phyloP scores from a whole-genome alignment of 2,329 filamentous ascomycete genomes.

The Thielaviopsis euricoi region DNA sequence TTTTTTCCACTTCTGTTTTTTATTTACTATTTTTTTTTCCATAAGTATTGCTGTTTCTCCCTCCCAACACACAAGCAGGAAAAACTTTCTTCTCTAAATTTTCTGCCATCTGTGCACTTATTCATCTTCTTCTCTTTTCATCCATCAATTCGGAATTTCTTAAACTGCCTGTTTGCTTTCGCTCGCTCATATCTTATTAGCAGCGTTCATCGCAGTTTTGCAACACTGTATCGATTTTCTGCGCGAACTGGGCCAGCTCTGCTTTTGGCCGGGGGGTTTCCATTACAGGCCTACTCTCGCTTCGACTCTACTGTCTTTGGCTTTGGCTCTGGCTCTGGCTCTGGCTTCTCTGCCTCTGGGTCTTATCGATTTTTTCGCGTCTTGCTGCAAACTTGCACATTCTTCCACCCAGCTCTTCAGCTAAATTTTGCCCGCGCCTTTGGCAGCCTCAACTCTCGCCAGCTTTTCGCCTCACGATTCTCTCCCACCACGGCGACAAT shows the following conservation, averaged over 20 bases:
- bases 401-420: constrained; percentile 23
- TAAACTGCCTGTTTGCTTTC: neutral
- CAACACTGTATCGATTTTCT: neutral
- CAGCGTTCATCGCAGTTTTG: too few relatives aligned
- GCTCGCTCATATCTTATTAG: neutral
- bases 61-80: neutral
- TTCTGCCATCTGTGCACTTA: neutral
- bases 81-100: neutral
- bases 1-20: neutral
- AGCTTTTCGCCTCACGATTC: neutral
- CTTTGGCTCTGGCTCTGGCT: neutral
- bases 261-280: neutral
- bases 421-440: constrained; percentile 8
- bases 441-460: neutral
- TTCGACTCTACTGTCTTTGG: neutral
- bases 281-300: constrained; percentile 4
- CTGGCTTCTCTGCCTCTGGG: too few relatives aligned
- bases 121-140: neutral
- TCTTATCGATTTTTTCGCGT: constrained; percentile 13
- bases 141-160: neutral
- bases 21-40: neutral
- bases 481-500: neutral
- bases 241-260: neutral
- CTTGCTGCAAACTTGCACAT: constrained; percentile 16
- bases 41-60: neutral